phyloP scores from a whole-genome alignment of 2,329 filamentous ascomycete species.

The Fusarium continuum region DNA sequence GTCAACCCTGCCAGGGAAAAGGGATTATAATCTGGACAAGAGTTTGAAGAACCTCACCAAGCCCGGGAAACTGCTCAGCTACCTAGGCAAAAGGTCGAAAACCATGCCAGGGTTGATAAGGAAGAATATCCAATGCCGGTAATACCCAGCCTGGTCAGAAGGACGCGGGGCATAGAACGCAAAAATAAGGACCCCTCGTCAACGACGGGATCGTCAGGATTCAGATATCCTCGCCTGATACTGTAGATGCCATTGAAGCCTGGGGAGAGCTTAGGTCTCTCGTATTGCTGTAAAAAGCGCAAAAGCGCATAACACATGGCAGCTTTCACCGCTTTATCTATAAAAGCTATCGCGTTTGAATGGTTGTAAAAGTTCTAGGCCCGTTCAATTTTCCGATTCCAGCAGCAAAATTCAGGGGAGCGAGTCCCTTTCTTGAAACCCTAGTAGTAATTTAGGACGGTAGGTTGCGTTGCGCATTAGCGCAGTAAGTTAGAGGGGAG shows the following conservation, averaged over 20 bases:
- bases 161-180: conserved; percentile 3
- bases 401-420: conserved; percentile 21
- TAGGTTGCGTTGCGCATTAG: conserved; percentile 7
- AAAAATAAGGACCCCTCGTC: neutral
- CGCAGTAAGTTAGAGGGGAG: conserved; percentile 2
- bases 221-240: neutral
- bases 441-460: neutral
- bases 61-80: neutral
- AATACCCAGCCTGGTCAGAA: neutral
- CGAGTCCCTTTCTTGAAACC: neutral
- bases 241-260: neutral
- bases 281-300: neutral
- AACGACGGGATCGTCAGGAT: conserved; percentile 1
- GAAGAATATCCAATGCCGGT: too few species aligned
- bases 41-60: neutral
- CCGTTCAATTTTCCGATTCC: conserved; percentile 11
- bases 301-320: conserved; percentile 13
- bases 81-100: too few species aligned
- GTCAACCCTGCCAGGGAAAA: neutral
- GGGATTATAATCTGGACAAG: neutral
- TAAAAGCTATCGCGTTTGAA: conserved; percentile 3
- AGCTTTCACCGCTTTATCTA: conserved; percentile 23
- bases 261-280: neutral
- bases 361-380: conserved; percentile 10
- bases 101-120: too few species aligned